A percentile compares a stretch with the other conserved stretches of the same genome.
Conservation (phyloP, 768 basidiomycete genomes). For the Suillus weaverae region DNA sequence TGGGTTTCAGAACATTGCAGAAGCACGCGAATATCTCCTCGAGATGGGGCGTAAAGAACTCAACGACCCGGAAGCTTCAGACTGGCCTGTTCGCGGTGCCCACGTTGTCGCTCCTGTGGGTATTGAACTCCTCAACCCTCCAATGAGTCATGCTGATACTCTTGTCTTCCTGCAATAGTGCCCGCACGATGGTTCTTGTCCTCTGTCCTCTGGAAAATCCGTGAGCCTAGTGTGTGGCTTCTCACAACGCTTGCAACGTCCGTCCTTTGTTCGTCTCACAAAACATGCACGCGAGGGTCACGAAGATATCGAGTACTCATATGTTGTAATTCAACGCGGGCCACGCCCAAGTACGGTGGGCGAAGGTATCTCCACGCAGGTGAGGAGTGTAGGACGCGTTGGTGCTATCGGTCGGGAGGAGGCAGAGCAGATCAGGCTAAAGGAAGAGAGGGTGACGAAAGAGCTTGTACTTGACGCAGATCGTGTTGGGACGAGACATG, state of each 20-base stretch:
- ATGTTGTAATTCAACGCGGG: conserved; percentile 85
- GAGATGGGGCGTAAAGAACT: conserved; percentile 58
- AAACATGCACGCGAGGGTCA: conserved; percentile 86
- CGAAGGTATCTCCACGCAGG: conserved; percentile 2
- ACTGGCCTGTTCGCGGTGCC: conserved; percentile 48
- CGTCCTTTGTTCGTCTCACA: conserved; percentile 80
- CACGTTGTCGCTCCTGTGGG: conserved; percentile 90
- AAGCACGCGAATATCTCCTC: conserved; percentile 75
- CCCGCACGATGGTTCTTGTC: conserved; percentile 87
- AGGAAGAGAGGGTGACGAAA: conserved; percentile 18
- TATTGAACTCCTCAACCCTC: conserved; percentile 10
- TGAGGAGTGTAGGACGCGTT: conserved; percentile 25
- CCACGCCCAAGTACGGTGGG: conserved; percentile 47
- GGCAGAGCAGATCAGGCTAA: conserved; percentile 25
- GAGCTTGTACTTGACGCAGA: conserved; percentile 27
- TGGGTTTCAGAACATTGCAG: conserved; percentile 79
- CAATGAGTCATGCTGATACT: conserved; percentile 7
- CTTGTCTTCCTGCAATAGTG: conserved; percentile 50
- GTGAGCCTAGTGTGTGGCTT: conserved; percentile 72
- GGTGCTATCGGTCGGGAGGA: conserved; percentile 31
- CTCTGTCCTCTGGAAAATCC: conserved; percentile 61
- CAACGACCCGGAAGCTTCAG: conserved; percentile 44
- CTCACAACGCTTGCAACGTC: conserved; percentile 84
- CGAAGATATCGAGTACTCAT: conserved; percentile 87
- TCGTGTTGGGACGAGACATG: conserved; percentile 1